Base-by-base conservation (phyloP, 2,329 filamentous ascomycete genomes). In the Zarea fungicola region DNA sequence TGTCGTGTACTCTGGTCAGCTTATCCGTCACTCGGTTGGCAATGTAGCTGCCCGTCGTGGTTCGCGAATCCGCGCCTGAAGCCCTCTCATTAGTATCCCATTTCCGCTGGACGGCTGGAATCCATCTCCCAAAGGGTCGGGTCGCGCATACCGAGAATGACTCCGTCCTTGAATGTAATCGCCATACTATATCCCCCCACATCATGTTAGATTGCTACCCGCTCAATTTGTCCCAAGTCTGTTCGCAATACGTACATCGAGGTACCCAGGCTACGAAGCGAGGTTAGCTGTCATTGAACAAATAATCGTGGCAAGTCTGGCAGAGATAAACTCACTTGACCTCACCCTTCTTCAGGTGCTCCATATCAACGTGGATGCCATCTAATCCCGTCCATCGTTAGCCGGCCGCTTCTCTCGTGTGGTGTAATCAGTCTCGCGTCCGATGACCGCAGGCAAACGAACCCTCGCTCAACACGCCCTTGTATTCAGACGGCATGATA, bases 1-100 rank as follows among this genome's bases (percentile, higher is more conserved):
- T 97, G 71, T 99, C 93, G 74, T 95, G 88, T 53, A 99, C 92
- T 76, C 91, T 87, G 62, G 93, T 99, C 67, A 99, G 84, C 78
- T 99, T 99, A 80, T 99, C 93, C 56, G 93, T 99, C 57, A 99
- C 93, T 77, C 93, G 86, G 73, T 99, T 99, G 62, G 93, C 93
- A 65, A 99, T 97, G 79, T 97, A 99, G 60, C 92, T 84, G 62
- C 93, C 93, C 48, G 92, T 99, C 40, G 93, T 99, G 58, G 93
- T 99, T 75, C 93, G 84, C 64, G 90, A 96, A 71, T 99, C 93
- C 62, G 93, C 93, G 57, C 93, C 88, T 83, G 50, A n/a, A n/a
- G n/a, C n/a, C n/a, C n/a, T n/a, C n/a, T n/a, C n/a, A n/a, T n/a
- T n/a, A n/a, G 26, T 29, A 29, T 21, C 16, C 29, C 25, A 2